Base-by-base conservation (phyloP, 2,329 filamentous ascomycete genomes). In the Acrocalymma vagum region DNA sequence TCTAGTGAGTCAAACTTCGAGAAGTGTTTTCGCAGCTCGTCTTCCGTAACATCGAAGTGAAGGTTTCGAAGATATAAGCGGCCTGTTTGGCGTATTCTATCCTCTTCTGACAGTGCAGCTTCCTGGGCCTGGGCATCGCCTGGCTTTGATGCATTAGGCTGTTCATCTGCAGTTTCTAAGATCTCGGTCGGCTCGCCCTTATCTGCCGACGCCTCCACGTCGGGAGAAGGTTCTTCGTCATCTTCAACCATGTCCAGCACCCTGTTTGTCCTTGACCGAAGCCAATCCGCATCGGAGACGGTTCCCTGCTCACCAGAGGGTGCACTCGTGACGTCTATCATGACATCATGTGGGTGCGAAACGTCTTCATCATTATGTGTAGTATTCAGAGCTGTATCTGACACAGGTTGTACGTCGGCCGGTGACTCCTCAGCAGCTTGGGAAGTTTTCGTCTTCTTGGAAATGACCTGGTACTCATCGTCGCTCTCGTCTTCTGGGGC, bases 31-130 rank as follows among this genome's bases (percentile, higher is more conserved):
- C 84, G 81, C 5, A 99, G 75, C 55, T 96, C 89, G 29, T 88
- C 83, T 60, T 94, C 86, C 0, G 82, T 87, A 13, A 86, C 82
- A 47, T 82, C 84, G 67, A 94, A 99, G 9, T 91, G 83, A 28
- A 99, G 76, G 65, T 99, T 99, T 35, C 94, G 82, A 17, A 96
- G 77, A 68, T 96, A 99, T 1, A 99, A 76, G 49, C 94, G 84
- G 45, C 84, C 84, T 30, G 86, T 95, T 40, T 82, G 78, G 40
- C 80, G 81, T 45, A 96, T 87, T 34, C 81, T 78, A 32, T 85
- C 80, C 36, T 85, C 70, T 43, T 81, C 69, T 44, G 76, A 69
- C 6, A 64, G 53, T 48, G 15, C 59, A 46, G 36, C 53, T 20
- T 67, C 65, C 7, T 72, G 65, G 7, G 76, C 69, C 24, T 76